phyloP scores from a whole-genome alignment of 768 basidiomycete genomes.

The Russula virescens region DNA sequence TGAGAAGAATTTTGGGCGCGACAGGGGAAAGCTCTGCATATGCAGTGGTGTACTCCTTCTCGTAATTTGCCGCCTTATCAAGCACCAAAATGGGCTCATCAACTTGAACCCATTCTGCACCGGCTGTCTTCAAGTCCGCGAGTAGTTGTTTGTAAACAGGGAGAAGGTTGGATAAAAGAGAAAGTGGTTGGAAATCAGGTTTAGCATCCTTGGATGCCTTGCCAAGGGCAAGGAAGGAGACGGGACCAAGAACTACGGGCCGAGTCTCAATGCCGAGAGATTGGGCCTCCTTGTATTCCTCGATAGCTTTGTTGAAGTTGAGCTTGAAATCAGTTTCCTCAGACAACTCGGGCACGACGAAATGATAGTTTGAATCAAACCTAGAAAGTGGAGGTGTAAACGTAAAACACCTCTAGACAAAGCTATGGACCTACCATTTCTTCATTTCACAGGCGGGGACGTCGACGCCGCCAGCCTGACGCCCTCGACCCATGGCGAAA shows the following conservation, averaged over 20 bases:
- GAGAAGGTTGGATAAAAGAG: conserved; percentile 81
- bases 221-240: conserved; percentile 92
- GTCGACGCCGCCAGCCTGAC: conserved; percentile 91
- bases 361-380: conserved; percentile 99
- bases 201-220: conserved; percentile 84
- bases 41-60: conserved; percentile 71
- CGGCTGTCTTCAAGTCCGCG: conserved; percentile 84
- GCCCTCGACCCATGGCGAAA: conserved; percentile 99
- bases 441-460: conserved; percentile 99
- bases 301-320: conserved; percentile 90
- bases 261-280: conserved; percentile 83
- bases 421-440: conserved; percentile 71
- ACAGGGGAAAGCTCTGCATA: conserved; percentile 78
- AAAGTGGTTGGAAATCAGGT: conserved; percentile 83
- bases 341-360: conserved; percentile 94
- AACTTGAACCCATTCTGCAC: conserved; percentile 91
- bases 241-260: conserved; percentile 91
- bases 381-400: conserved; percentile 35
- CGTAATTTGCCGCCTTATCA: conserved; percentile 71
- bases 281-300: conserved; percentile 93
- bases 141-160: conserved; percentile 90
- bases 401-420: neutral
- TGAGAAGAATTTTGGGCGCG: conserved; percentile 87
- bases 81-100: conserved; percentile 97
- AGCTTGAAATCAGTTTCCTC: conserved; percentile 90